Conservation (phyloP, 1,284 basidiomycete species). For the Ganoderma boninense region DNA sequence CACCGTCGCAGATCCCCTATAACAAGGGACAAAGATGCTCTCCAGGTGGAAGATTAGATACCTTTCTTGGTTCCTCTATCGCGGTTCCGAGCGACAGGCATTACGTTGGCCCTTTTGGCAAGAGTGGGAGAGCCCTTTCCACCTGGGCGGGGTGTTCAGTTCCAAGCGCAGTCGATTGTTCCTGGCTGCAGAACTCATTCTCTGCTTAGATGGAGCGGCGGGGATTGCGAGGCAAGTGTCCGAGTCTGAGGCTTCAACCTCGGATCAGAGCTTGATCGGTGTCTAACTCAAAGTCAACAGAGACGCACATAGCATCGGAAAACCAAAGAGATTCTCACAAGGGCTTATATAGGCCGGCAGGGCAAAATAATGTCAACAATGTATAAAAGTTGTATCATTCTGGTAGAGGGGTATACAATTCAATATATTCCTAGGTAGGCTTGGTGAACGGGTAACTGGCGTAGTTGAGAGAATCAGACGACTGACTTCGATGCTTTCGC, state of each 20-base stretch:
- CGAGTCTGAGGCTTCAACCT: not conserved
- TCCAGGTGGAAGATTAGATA: not conserved
- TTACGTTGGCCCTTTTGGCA: not conserved
- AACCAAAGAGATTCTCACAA: too few relatives aligned
- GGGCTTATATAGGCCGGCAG: too few relatives aligned
- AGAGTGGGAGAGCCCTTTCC: not conserved
- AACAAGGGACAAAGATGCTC: not conserved
- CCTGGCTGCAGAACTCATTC: not conserved
- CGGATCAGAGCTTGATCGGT: not conserved
- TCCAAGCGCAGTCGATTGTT: not conserved
- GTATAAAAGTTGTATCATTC: too few relatives aligned
- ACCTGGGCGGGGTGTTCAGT: not conserved
- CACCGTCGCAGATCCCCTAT: not conserved
- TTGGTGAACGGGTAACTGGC: too few relatives aligned
- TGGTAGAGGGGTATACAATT: too few relatives aligned
- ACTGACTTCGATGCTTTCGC: too few relatives aligned
- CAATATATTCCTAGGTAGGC: too few relatives aligned
- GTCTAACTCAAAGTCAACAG: not conserved
- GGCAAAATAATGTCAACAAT: too few relatives aligned
- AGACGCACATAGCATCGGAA: not conserved
- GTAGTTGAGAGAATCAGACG: too few relatives aligned
- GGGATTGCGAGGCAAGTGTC: not conserved
- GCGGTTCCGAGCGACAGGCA: not conserved
- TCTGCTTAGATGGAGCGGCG: not conserved
- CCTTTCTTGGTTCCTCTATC: not conserved